Evolutionary conservation across 2,329 filamentous ascomycete genomes (phyloP).

Genomic region (Monilinia vaccinii-corymbosi): DNA sequence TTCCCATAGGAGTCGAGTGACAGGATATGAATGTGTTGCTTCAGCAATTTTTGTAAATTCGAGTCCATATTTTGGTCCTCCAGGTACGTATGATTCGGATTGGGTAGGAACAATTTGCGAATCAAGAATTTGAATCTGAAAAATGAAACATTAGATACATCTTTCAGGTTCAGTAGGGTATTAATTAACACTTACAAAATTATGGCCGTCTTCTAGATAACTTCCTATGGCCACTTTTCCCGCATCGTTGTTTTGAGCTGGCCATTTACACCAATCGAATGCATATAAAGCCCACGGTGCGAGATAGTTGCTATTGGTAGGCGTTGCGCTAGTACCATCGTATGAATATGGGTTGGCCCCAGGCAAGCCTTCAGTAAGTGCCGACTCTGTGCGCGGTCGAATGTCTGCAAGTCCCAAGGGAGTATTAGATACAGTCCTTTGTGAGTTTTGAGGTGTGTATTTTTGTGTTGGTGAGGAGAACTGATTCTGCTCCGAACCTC

Average conservation of each 20-base stretch:
- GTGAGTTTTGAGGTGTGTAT: slow-evolving; percentile 48
- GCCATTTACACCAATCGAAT: slow-evolving; percentile 99
- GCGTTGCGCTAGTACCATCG: slow-evolving; percentile 54
- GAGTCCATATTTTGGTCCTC: slow-evolving; percentile 63
- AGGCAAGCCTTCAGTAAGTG: slow-evolving; percentile 61
- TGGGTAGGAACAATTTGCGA: slow-evolving; percentile 67
- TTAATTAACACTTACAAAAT: slow-evolving; percentile 59
- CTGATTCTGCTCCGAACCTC: slow-evolving; percentile 45
- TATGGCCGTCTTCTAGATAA: slow-evolving; percentile 95
- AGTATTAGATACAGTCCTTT: slow-evolving; percentile 62
- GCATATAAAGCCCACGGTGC: slow-evolving; percentile 95
- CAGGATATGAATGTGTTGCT: slow-evolving; percentile 94
- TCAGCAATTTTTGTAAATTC: slow-evolving; percentile 93
- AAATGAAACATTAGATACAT: neutral
- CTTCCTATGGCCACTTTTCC: slow-evolving; percentile 93
- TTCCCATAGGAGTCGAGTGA: slow-evolving; percentile 92
- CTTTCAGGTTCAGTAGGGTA: neutral
- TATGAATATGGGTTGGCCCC: slow-evolving; percentile 50
- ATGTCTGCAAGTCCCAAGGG: slow-evolving; percentile 90
- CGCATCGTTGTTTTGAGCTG: slow-evolving; percentile 66
- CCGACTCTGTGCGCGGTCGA: slow-evolving; percentile 74
- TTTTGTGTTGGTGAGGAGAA: slow-evolving; percentile 51
- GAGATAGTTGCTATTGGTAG: slow-evolving; percentile 82
- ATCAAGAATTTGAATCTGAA: slow-evolving; percentile 91
- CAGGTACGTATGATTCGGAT: slow-evolving; percentile 58